Evolutionary conservation across 768 basidiomycete species (phyloP).

Genomic region (Leccinum aurantiacum): DNA sequence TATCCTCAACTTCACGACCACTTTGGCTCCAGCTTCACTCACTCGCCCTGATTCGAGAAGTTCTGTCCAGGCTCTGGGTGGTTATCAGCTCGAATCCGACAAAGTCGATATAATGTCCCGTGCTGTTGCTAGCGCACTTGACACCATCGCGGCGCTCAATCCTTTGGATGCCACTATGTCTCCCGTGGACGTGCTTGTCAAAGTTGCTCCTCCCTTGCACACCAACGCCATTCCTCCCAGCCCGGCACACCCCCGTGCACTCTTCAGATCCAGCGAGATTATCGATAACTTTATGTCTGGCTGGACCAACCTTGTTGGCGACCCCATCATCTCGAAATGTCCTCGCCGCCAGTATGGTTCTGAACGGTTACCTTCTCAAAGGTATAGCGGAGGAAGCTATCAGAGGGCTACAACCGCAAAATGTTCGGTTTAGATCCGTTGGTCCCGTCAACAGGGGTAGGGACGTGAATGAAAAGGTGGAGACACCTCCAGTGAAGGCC

Average conservation of each 20-base stretch:
- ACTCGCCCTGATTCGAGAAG: constrained; percentile 39
- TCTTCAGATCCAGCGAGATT: constrained; percentile 46
- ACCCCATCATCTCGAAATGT: constrained; percentile 22
- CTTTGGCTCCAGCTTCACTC: constrained; percentile 68
- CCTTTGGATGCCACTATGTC: constrained; percentile 13
- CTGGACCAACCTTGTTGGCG: constrained; percentile 69
- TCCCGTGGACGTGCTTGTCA: constrained; percentile 51
- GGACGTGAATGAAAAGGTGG: constrained; percentile 20
- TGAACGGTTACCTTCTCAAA: constrained; percentile 94
- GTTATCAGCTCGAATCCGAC: constrained; percentile 32
- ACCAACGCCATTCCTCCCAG: constrained; percentile 45
- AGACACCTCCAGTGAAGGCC: constrained; percentile 15
- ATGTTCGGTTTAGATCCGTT: constrained; percentile 31
- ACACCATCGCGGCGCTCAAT: constrained; percentile 49
- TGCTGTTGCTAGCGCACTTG: constrained; percentile 56
- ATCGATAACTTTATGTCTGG: constrained; percentile 86
- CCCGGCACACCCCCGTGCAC: constrained; percentile 30
- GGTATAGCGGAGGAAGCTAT: constrained; percentile 65
- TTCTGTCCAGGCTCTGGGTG: constrained; percentile 13
- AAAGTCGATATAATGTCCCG: constrained; percentile 73
- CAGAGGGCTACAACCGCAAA: constrained; percentile 30
- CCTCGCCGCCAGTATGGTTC: constrained; percentile 78
- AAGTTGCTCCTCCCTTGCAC: constrained; percentile 60
- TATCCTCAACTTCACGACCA: constrained; percentile 89
- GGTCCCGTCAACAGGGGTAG: constrained; percentile 23